Evolutionary conservation across 2,329 filamentous ascomycete species (phyloP), one percentile per base, ranked within the genome.

Genomic region (Biscogniauxia marginata): DNA sequence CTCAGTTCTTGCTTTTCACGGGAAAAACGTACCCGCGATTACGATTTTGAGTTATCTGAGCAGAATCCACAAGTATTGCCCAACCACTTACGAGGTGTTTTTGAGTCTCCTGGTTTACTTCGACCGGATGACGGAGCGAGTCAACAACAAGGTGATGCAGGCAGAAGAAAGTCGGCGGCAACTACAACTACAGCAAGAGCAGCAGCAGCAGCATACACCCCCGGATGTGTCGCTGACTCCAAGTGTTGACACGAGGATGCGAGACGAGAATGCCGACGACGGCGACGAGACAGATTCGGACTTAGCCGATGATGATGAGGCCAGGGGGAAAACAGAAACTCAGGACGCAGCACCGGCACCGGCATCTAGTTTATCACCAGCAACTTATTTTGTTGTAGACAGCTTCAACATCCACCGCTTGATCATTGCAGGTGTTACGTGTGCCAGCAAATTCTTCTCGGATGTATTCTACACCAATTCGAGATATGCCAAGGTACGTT

Each of bases 391-490:
- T 70, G 93, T 98, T 44, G 95, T 98, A 9, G 95, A 99, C 75
- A 98, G 95, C 76, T 99, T 95, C 78, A 99, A 99, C 75, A 98
- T 99, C 62, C 95, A 99, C 71, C 87, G 95, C 54, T 79, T 99
- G 54, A 93, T 98, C 53, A 99, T 99, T 71, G 91, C 95, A 2
- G 95, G 93, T 34, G 95, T 99, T 46, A 99, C 95, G 3, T 98
- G 95, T 74, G 93, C 95, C 4, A 98, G 93, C 84, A 99, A 99
- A 75, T 99, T 98, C 81, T 99, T 99, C 75, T 98, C 93, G 4
- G 85, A 99, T 75, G 93, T 98, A 44, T 99, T 99, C 68, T 99
- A 98, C 72, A 99, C 95, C 8, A 99, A 99, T 74, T 98, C 95
- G 54, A 85, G 95, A 86, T 99, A 99, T 73, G 95, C 95, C 58